A percentile compares a stretch with the other conserved stretches of the same genome.
Conservation (phyloP, 73 alveolate genomes). For the Tetrahymena malaccensis region DNA sequence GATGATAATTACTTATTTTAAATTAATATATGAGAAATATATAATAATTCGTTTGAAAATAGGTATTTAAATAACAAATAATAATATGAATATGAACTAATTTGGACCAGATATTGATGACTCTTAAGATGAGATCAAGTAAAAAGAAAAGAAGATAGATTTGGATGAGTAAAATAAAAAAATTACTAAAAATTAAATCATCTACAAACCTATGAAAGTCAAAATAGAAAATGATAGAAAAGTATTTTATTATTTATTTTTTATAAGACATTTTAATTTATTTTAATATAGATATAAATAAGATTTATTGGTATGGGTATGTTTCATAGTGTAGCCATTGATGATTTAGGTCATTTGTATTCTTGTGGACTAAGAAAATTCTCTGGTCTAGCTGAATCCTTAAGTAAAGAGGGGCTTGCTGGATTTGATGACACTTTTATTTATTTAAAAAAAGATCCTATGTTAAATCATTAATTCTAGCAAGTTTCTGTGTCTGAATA, state of each 20-base stretch:
- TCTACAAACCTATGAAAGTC: conserved; percentile 9
- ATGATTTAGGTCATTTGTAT: not conserved
- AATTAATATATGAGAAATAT: no score
- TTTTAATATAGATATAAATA: not conserved
- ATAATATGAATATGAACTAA: not conserved
- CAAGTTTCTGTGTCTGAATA: not conserved
- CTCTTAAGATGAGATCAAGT: not conserved
- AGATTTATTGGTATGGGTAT: not conserved
- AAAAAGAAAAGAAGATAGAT: not conserved
- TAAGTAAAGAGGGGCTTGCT: not conserved
- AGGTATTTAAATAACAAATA: not conserved
- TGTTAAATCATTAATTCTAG: not conserved
- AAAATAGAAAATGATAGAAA: not conserved
- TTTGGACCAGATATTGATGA: not conserved
- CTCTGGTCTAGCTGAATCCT: not conserved
- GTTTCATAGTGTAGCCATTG: not conserved
- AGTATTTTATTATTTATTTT: not conserved
- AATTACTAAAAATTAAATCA: conserved; percentile 25
- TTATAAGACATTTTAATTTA: not conserved
- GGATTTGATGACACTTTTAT: not conserved
- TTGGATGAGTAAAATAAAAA: not conserved
- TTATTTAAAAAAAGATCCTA: not conserved
- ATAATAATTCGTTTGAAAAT: not conserved
- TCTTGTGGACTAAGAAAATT: not conserved
- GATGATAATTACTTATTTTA: no score